These are phyloP conservation scores for Coemansia sp. DNA, from an alignment of 192 early-diverging fungal genomes.

Conservation along the genomic window DNA sequence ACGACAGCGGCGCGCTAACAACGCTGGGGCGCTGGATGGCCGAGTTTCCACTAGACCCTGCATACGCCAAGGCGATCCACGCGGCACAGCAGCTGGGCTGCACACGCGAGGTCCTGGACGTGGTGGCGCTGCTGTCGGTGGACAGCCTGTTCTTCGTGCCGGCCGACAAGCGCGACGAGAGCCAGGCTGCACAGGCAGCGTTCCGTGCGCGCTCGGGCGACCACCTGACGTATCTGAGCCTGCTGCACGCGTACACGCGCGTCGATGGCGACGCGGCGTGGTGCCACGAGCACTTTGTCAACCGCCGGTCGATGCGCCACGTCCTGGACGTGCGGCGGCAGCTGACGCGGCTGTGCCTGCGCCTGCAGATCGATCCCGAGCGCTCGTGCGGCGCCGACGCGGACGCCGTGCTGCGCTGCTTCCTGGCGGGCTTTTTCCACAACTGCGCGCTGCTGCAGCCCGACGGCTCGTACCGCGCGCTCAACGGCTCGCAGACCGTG, in stretches of 20 bases:
- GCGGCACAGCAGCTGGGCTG: conserved; percentile 71
- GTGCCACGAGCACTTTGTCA: conserved; percentile 93
- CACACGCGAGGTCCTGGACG: conserved; percentile 81
- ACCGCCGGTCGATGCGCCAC: conserved; percentile 77
- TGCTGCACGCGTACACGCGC: conserved; percentile 68
- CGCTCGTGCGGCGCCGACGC: conserved; percentile 67
- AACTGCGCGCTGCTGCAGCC: conserved; percentile 85
- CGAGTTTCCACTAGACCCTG: conserved; percentile 87
- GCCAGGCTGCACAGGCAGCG: conserved; percentile 69
- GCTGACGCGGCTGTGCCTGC: conserved; percentile 71
- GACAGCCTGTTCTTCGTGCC: conserved; percentile 89
- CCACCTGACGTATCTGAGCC: conserved; percentile 87
- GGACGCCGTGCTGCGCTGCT: conserved; percentile 76
- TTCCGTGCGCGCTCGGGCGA: conserved; percentile 88
- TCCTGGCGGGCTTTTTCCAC: conserved; percentile 84
- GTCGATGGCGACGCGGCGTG: conserved; percentile 78
- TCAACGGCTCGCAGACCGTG: conserved; percentile 61
- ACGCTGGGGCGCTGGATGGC: conserved; percentile 78
- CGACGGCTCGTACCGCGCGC: conserved; percentile 75
- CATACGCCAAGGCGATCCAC: conserved; percentile 83
- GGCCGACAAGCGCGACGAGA: conserved; percentile 82
- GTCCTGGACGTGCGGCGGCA: conserved; percentile 87
- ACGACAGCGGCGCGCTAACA: conserved; percentile 76
- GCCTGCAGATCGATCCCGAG: conserved; percentile 61
- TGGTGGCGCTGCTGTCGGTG: conserved; percentile 88